Conservation (phyloP, 257 asterid genomes). For the Solanum rostratum region DNA sequence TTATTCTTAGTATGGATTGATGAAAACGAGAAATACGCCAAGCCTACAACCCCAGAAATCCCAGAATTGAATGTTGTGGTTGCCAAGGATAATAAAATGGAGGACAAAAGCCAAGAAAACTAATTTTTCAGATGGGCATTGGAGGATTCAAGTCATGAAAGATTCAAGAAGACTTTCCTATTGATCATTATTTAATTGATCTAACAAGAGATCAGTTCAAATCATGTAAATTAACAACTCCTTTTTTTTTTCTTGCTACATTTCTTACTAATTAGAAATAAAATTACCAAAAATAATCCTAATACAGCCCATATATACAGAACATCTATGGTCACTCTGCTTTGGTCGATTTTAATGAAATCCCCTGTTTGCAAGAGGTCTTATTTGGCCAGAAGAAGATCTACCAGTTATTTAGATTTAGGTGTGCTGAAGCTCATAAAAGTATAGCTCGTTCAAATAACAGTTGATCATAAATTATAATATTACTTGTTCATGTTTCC, state of each 20-base stretch:
- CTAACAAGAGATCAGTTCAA: neutral
- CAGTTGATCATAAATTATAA: neutral
- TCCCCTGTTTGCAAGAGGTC: neutral
- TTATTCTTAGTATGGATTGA: constrained; percentile 41
- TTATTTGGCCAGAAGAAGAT: neutral
- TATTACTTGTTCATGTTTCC: neutral
- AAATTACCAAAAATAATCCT: neutral
- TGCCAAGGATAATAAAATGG: constrained; percentile 16
- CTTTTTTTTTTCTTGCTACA: neutral
- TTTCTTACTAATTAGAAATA: neutral
- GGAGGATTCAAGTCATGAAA: constrained; percentile 40
- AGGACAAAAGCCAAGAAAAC: constrained; percentile 26
- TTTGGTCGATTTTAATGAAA: neutral
- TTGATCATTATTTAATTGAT: neutral
- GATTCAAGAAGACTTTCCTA: constrained; percentile 21
- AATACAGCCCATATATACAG: no score
- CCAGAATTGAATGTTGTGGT: constrained; percentile 52
- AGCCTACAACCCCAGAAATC: constrained; percentile 32
- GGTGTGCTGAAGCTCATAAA: neutral
- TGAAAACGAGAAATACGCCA: constrained; percentile 2
- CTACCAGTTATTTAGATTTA: neutral
- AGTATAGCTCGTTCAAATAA: neutral
- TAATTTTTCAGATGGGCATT: constrained; percentile 37
- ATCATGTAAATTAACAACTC: neutral
- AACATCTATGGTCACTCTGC: neutral